These are phyloP conservation scores for Caryopteris hybrid DNA, from an alignment of 305 asterid species.

Conservation along the genomic window DNA sequence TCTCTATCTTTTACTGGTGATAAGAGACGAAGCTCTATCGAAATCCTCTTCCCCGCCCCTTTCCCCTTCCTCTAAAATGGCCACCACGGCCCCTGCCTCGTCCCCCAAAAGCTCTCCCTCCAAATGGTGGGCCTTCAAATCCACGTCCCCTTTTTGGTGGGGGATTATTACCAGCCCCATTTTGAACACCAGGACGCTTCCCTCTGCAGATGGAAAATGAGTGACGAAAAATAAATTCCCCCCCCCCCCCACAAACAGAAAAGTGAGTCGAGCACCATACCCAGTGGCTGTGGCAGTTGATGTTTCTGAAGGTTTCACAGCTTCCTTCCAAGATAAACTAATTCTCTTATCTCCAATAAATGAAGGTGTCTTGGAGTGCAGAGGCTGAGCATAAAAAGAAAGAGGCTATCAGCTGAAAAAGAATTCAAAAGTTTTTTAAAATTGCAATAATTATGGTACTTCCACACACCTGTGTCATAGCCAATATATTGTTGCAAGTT, in stretches of 20 bases:
- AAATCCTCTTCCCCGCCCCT: slow-evolving; percentile 23
- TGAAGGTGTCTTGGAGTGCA: slow-evolving; percentile 79
- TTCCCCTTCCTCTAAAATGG: slow-evolving; percentile 48
- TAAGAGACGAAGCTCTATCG: slow-evolving; percentile 16
- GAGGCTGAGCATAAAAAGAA: slow-evolving; percentile 52
- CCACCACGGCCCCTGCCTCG: slow-evolving; percentile 59
- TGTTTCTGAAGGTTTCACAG: slow-evolving; percentile 45
- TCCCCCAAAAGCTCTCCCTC: slow-evolving; percentile 49
- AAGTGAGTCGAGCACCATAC: slow-evolving; percentile 39
- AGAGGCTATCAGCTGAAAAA: slow-evolving; percentile 16
- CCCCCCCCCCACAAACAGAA: too few relatives aligned
- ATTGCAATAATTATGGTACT: slow-evolving; percentile 8
- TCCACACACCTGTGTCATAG: slow-evolving; percentile 73
- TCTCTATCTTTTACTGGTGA: slow-evolving; percentile 8
- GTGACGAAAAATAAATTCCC: not conserved
- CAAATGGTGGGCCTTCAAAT: slow-evolving; percentile 36
- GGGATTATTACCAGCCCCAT: slow-evolving; percentile 37
- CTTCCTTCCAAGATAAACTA: slow-evolving; percentile 85
- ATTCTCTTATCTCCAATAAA: slow-evolving; percentile 80
- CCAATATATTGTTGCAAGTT: slow-evolving; percentile 88
- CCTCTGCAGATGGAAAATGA: slow-evolving; percentile 35
- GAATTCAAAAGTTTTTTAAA: slow-evolving; percentile 3
- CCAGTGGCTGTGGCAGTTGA: slow-evolving; percentile 47
- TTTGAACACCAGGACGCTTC: slow-evolving; percentile 58
- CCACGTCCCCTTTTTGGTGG: slow-evolving; percentile 65